Conservation (phyloP, 257 asterid genomes). For the Prunella vulgaris region DNA sequence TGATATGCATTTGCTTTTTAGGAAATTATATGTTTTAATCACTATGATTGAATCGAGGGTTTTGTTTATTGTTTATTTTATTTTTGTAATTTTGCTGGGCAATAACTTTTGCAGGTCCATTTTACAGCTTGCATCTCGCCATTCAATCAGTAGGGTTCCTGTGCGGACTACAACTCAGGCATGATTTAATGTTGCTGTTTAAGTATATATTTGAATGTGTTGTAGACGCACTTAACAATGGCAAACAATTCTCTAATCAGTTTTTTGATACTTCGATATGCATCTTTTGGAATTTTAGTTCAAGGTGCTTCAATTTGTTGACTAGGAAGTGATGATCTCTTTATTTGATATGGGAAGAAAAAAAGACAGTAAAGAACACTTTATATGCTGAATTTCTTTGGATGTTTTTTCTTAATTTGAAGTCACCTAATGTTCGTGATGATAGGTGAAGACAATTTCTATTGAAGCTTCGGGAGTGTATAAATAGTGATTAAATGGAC, state of each 20-base stretch:
- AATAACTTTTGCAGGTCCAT: slow-evolving; percentile 52
- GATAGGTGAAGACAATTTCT: not conserved
- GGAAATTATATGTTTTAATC: not conserved
- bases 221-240: not conserved
- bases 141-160: slow-evolving; percentile 46
- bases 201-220: not conserved
- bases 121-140: slow-evolving; percentile 55
- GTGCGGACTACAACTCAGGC: slow-evolving; percentile 63
- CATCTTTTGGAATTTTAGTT: not conserved
- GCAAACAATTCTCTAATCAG: not conserved
- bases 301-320: slow-evolving; percentile 15
- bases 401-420: not conserved
- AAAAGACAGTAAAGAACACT: not conserved
- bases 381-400: slow-evolving; percentile 3
- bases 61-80: not conserved
- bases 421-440: not conserved
- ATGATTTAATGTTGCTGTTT: not conserved
- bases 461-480: not conserved
- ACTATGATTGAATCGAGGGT: slow-evolving; percentile 24
- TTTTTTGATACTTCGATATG: slow-evolving; percentile 4
- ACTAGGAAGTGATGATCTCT: slow-evolving; percentile 6
- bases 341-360: not conserved
- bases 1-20: not conserved
- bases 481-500: not conserved
- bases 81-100: not conserved